Evolutionary conservation across 2,329 filamentous ascomycete species (phyloP).

Genomic region (Hymenoscyphus albidus): DNA sequence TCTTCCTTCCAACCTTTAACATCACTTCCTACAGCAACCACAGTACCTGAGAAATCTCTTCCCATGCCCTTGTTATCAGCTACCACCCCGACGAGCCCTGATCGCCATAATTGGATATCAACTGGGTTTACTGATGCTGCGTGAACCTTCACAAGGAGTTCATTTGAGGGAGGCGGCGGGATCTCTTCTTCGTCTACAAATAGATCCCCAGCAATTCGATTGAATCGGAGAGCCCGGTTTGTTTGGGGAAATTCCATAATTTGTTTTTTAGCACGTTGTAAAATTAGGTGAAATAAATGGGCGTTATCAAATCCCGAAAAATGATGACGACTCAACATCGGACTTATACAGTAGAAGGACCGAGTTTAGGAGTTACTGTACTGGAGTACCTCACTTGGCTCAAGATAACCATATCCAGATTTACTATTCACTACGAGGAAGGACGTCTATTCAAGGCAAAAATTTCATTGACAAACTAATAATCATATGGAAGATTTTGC

Average conservation of each 20-base stretch:
- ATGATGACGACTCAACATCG: background rate
- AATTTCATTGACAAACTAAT: too few relatives aligned
- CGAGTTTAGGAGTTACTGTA: background rate
- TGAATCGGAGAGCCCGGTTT: slow-evolving; percentile 25
- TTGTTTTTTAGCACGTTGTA: background rate
- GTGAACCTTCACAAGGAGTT: slow-evolving; percentile 30
- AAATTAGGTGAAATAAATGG: background rate
- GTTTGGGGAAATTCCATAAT: slow-evolving; percentile 19
- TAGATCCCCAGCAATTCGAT: slow-evolving; percentile 18
- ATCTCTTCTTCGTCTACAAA: slow-evolving; percentile 25
- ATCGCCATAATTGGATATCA: slow-evolving; percentile 32
- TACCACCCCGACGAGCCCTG: slow-evolving; percentile 25
- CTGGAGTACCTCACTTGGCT: too few relatives aligned
- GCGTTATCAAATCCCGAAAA: slow-evolving; percentile 1
- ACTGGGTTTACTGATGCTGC: slow-evolving; percentile 33
- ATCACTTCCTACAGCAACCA: slow-evolving; percentile 35
- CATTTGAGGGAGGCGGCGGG: slow-evolving; percentile 23
- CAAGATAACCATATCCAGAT: too few relatives aligned
- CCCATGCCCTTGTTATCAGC: slow-evolving; percentile 33
- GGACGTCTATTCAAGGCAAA: too few relatives aligned
- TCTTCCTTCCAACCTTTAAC: slow-evolving; percentile 35
- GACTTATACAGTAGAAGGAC: background rate
- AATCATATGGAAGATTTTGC: too few relatives aligned
- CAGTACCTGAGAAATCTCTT: slow-evolving; percentile 32
- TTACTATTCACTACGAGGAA: too few relatives aligned